Evolutionary conservation across 257 asterid species (phyloP).

Genomic region (Verbascum thapsus): DNA sequence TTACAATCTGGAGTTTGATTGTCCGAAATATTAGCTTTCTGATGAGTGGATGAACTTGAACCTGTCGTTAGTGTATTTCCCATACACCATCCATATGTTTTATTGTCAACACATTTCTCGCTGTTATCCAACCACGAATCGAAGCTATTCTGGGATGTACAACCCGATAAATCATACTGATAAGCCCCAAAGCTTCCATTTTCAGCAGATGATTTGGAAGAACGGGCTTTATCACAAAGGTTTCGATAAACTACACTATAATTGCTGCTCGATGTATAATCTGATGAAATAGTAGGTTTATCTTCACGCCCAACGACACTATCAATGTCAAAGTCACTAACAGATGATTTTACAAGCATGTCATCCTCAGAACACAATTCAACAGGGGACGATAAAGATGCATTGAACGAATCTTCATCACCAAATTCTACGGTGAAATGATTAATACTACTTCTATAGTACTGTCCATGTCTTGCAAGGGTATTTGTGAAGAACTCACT

Average conservation of each 20-base stretch:
- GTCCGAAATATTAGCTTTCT: slow-evolving; percentile 39
- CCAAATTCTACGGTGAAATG: slow-evolving; percentile 34
- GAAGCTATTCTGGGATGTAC: slow-evolving; percentile 34
- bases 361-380: slow-evolving; percentile 52
- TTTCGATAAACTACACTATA: slow-evolving; percentile 37
- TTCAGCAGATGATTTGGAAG: slow-evolving; percentile 49
- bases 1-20: too few relatives aligned
- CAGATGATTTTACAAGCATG: slow-evolving; percentile 45
- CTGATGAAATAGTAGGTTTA: slow-evolving; percentile 24
- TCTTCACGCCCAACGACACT: too few relatives aligned
- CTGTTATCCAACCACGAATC: slow-evolving; percentile 42
- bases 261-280: slow-evolving; percentile 37
- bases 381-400: slow-evolving; percentile 42
- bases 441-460: slow-evolving; percentile 27
- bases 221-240: slow-evolving; percentile 34
- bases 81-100: slow-evolving; percentile 39
- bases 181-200: slow-evolving; percentile 40
- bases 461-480: slow-evolving; percentile 51
- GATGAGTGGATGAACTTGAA: slow-evolving; percentile 48
- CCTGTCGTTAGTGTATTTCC: slow-evolving; percentile 44
- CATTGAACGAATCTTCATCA: slow-evolving; percentile 38
- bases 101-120: slow-evolving; percentile 31
- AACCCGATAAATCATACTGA: slow-evolving; percentile 28
- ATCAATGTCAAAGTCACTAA: slow-evolving; percentile 46
- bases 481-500: slow-evolving; percentile 56